Evolutionary conservation across 257 asterid species (phyloP), one percentile per base, ranked within the genome.

Genomic region (Solanum dulcamara): DNA sequence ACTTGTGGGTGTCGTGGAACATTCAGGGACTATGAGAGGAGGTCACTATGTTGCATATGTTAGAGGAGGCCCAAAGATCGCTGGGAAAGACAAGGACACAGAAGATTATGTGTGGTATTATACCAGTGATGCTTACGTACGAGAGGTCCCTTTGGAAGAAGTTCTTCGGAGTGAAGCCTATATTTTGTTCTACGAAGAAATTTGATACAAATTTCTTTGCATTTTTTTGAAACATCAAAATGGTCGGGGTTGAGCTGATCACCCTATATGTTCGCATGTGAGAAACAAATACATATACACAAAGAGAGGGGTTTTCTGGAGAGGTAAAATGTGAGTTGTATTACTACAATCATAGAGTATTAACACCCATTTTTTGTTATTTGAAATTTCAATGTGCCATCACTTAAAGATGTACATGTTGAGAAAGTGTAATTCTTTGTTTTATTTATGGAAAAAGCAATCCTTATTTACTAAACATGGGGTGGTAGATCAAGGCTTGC

Each of bases 11-110:
- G 92, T 92, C 64, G 99, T 94, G 75, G 99, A 93, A 89, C 99
- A 96, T 90, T 81, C 87, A 11, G 99, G 99, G 71, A 89, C 91
- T n/a, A 93, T 96, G 98, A 91, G 96, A 85, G 92, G 94, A 18
- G 99, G 99, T 17, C 99, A 96, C 85, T 96, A 96, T 62, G 91
- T 94, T 38, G 98, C 98, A 0, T 94, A 93, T 32, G 91, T 96
- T 62, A 91, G 97, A 89, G 92, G 92, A 44, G 90, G 92, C 42
- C 80, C 67, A 75, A 86, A 93, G 66, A 87, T 75, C 44, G 22
- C 30, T 7, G 68, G 42, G 57, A 62, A 53, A 22, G 20, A 42
- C 17, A 81, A 77, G 55, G 57, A 67, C 22, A 87, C 28, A 44
- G 93, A 88, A 30, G 89, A 90, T 17, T 83, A 85, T 28, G 84